Conservation (phyloP, 176 grass and related monocot genomes). For the Pontederia paniculata region DNA sequence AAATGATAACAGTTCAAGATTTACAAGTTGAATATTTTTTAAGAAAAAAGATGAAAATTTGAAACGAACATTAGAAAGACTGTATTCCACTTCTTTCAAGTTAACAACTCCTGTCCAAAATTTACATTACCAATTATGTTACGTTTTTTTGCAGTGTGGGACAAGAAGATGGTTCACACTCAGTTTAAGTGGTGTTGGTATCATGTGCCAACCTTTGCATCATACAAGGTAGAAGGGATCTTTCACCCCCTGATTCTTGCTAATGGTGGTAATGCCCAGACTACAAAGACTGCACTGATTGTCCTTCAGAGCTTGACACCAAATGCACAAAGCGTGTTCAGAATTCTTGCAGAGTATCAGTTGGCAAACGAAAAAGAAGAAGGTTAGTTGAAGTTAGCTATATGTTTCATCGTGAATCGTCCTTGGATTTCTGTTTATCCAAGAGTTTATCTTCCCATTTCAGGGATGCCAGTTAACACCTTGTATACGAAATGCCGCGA, state of each 20-base stretch:
- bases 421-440: neutral
- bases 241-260: constrained; percentile 83
- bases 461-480: constrained; percentile 69
- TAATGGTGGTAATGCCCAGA: constrained; percentile 63
- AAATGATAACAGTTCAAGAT: too few relatives aligned
- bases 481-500: constrained; percentile 89
- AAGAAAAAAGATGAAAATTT: too few relatives aligned
- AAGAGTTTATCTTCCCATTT: constrained; percentile 11
- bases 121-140: neutral
- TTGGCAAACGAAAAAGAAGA: constrained; percentile 82
- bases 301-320: constrained; percentile 90
- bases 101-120: too few relatives aligned
- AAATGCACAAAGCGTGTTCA: constrained; percentile 94
- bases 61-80: too few relatives aligned
- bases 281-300: constrained; percentile 71
- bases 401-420: neutral
- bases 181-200: constrained; percentile 89
- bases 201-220: constrained; percentile 66
- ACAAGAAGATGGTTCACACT: constrained; percentile 98
- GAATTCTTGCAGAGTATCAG: constrained; percentile 80
- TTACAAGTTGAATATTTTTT: too few relatives aligned
- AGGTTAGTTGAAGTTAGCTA: constrained; percentile 28
- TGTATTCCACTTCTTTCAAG: too few relatives aligned
- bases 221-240: constrained; percentile 70
- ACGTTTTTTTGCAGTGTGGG: constrained; percentile 59